A percentile compares a stretch with the other conserved stretches of the same genome.
These are phyloP conservation scores for Peribolospora baueri DNA, from an alignment of 768 basidiomycete species.

Conservation along the genomic window DNA sequence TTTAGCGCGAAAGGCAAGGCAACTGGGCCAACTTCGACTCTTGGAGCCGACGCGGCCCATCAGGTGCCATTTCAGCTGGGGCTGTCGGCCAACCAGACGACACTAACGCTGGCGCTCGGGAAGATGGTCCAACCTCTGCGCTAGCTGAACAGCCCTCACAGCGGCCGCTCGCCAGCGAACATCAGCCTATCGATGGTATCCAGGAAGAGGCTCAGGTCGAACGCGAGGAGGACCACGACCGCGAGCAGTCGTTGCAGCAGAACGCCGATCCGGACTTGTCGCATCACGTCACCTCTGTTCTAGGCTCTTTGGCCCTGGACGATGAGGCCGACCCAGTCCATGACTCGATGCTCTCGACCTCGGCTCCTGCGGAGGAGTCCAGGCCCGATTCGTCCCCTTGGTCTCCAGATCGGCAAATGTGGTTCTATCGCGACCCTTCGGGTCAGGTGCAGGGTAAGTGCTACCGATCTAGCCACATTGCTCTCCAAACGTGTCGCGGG, in stretches of 20 bases:
- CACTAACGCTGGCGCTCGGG: not conserved
- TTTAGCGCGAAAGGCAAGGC: too few species aligned
- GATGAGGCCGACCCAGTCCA: constrained; percentile 1
- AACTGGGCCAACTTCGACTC: too few species aligned
- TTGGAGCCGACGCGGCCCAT: too few species aligned
- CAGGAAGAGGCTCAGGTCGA: not conserved
- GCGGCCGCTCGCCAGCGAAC: not conserved
- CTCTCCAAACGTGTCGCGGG: too few species aligned
- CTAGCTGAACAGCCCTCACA: not conserved
- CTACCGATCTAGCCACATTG: not conserved
- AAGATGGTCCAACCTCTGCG: not conserved
- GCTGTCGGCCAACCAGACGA: not conserved
- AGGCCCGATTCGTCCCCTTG: not conserved
- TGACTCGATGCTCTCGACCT: constrained; percentile 3
- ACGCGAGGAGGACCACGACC: not conserved
- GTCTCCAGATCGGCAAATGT: constrained; percentile 7
- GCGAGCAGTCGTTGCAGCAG: not conserved
- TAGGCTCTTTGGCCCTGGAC: constrained; percentile 10
- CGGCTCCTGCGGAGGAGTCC: not conserved
- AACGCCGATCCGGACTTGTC: constrained; percentile 6
- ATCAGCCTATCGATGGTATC: too few species aligned
- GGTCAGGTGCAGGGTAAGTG: constrained; percentile 7
- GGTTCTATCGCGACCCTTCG: constrained; percentile 19
- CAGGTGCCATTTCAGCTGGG: too few species aligned
- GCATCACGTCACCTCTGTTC: constrained; percentile 1